Conservation (phyloP, 2,329 filamentous ascomycete species). For the Lanzia echinophila region DNA sequence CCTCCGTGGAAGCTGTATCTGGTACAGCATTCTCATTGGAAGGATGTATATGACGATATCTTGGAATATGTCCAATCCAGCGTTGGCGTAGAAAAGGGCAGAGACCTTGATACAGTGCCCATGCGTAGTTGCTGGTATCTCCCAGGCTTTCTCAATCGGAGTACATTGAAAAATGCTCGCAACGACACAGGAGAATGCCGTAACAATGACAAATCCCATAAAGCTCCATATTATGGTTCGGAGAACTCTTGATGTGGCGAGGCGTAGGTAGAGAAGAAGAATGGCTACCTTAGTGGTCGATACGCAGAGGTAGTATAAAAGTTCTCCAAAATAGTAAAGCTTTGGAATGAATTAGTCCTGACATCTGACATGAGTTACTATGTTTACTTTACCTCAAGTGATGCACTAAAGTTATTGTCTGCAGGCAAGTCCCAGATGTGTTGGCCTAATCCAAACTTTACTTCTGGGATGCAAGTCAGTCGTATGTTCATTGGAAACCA, state of each 20-base stretch:
- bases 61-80: not conserved
- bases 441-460: conserved; percentile 2
- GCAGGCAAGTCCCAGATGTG: conserved; percentile 3
- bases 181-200: not conserved
- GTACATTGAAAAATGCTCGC: conserved; percentile 6
- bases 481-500: not conserved
- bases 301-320: not conserved
- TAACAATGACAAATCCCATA: conserved; percentile 1
- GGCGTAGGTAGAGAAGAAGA: conserved; percentile 1
- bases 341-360: not conserved
- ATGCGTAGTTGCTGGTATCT: not conserved
- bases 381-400: not conserved
- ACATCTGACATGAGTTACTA: not conserved
- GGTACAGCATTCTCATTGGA: conserved; percentile 3
- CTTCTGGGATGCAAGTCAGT: not conserved
- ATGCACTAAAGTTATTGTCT: conserved; percentile 1
- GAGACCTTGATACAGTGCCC: not conserved
- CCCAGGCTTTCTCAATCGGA: not conserved
- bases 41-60: conserved; percentile 2
- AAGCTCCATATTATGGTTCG: not conserved
- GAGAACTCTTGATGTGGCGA: not conserved
- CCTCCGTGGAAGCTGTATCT: conserved; percentile 3
- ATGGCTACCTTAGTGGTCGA: conserved; percentile 1
- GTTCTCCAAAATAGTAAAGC: conserved; percentile 5
- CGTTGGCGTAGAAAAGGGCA: conserved; percentile 5